phyloP scores from a whole-genome alignment of 352 stramenopile genomes.

The Phytophthora melonis region DNA sequence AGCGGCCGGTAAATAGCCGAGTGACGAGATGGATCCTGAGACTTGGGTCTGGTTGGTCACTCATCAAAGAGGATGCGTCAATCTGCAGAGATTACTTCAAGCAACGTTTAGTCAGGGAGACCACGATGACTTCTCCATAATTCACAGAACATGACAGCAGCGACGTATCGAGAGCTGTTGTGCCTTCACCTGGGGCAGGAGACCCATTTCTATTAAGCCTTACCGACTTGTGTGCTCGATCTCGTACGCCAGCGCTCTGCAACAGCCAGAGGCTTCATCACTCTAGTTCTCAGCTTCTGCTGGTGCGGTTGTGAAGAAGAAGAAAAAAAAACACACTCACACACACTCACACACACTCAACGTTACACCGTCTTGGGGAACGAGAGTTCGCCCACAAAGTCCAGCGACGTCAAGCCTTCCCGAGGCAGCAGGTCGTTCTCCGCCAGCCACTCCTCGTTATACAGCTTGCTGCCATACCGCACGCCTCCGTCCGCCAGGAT shows the following conservation, averaged over 20 bases:
- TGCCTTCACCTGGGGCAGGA: constrained; percentile 7
- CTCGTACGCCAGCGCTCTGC: neutral
- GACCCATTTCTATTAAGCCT: constrained; percentile 1
- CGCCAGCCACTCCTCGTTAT: constrained; percentile 79
- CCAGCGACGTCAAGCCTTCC: constrained; percentile 35
- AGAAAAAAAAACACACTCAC: too few species aligned
- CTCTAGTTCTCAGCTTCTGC: neutral
- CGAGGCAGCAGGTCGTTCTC: constrained; percentile 58
- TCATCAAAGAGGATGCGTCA: constrained; percentile 19
- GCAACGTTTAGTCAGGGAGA: neutral
- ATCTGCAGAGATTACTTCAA: constrained; percentile 1
- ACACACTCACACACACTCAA: neutral
- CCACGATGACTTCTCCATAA: constrained; percentile 8
- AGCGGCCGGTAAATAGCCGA: constrained; percentile 7
- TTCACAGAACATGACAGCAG: neutral
- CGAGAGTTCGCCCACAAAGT: constrained; percentile 44
- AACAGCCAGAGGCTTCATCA: neutral
- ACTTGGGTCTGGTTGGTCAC: constrained; percentile 12
- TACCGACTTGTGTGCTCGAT: neutral
- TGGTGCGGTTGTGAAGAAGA: neutral
- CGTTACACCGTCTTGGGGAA: constrained; percentile 37
- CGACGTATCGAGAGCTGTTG: neutral
- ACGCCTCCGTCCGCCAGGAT: constrained; percentile 86
- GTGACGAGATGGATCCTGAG: constrained; percentile 7
- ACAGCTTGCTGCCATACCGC: constrained; percentile 86